Evolutionary conservation across 495 filamentous ascomycete species (phyloP), one percentile per base, ranked within the genome.

Genomic region (Sabuloglossum arenarium): DNA sequence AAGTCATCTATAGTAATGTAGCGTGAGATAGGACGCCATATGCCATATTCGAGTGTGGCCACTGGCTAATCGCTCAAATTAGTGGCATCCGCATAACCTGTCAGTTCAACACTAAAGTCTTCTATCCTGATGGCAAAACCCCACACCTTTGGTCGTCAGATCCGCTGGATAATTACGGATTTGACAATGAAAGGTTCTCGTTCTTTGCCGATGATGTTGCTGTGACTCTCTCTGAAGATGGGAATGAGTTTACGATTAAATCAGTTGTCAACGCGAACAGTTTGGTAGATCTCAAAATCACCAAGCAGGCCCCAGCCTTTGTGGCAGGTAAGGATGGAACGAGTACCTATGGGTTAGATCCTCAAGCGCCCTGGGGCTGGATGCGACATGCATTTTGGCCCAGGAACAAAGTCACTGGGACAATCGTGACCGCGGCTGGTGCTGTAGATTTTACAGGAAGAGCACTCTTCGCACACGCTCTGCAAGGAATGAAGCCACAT

Each of bases 401-500:
- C 23, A 76, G 88, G 59, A 88, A 84, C 65, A 72, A 69, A 12
- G 79, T 85, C 16, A 81, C 87, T 70, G 91, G 91, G 19, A 85
- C 69, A 53, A 85, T 97, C 62, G 78, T 85, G 60, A 94, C 87
- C 47, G 81, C 87, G 67, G 79, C 82, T 42, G 82, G 87, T 54
- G 81, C 81, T n/a, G 71, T 93, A 37, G 80, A 96, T 63, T 79
- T 93, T 66, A 81, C 77, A 55, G 91, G 91, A 43, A 77, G 71
- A 58, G 88, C 79, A 25, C 69, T 93, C 59, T 85, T 88, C 67
- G 72, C 79, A 60, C 81, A 87, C 66, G 88, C 86, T 31, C 72
- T 97, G 39, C 91, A 98, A 67, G 91, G 88, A 60, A 97, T 97
- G 93, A 98, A 97, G 74, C 91, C 91, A 14, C 91, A 98, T 66